Percentiles rank a stretch among this genome's conserved stretches.
Conservation (phyloP, 352 stramenopile species). For the Globisporangium nunn region DNA sequence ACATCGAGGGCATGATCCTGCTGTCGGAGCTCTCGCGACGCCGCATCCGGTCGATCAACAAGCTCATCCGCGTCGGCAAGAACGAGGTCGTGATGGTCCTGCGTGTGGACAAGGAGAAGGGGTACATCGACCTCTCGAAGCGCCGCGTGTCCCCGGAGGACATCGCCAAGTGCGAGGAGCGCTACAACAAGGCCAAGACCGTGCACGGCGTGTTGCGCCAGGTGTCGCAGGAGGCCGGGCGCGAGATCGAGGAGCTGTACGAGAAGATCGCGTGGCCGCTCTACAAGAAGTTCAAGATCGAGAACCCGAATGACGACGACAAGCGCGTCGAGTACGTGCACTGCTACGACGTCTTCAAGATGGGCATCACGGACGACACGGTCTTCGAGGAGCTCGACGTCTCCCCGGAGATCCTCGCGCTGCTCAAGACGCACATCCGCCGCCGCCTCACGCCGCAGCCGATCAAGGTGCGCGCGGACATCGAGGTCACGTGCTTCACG, state of each 20-base stretch:
- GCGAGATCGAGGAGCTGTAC: slow-evolving; percentile 80
- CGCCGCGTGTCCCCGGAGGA: slow-evolving; percentile 98
- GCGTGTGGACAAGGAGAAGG: slow-evolving; percentile 99
- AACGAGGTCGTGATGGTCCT: slow-evolving; percentile 99
- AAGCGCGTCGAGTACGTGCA: slow-evolving; percentile 93
- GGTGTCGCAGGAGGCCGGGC: slow-evolving; percentile 70
- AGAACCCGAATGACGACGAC: slow-evolving; percentile 67
- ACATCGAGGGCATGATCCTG: slow-evolving; percentile 99
- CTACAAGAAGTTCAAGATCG: slow-evolving; percentile 95
- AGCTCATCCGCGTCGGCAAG: slow-evolving; percentile 99
- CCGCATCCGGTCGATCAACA: slow-evolving; percentile 99
- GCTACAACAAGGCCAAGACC: slow-evolving; percentile 99
- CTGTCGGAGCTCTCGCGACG: slow-evolving; percentile 97
- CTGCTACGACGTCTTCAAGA: slow-evolving; percentile 99
- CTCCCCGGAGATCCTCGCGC: slow-evolving; percentile 69
- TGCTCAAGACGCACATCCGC: slow-evolving; percentile 96
- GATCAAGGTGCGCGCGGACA: slow-evolving; percentile 99
- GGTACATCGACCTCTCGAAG: slow-evolving; percentile 99
- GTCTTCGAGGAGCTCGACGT: slow-evolving; percentile 92
- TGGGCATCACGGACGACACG: slow-evolving; percentile 88
- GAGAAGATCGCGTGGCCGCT: slow-evolving; percentile 96
- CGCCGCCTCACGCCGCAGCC: slow-evolving; percentile 96
- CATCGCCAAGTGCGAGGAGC: slow-evolving; percentile 98
- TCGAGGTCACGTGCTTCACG: slow-evolving; percentile 99
- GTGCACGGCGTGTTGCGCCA: slow-evolving; percentile 94